Base-by-base conservation (phyloP, 441 rosid genomes). In the Kokia cookei region DNA sequence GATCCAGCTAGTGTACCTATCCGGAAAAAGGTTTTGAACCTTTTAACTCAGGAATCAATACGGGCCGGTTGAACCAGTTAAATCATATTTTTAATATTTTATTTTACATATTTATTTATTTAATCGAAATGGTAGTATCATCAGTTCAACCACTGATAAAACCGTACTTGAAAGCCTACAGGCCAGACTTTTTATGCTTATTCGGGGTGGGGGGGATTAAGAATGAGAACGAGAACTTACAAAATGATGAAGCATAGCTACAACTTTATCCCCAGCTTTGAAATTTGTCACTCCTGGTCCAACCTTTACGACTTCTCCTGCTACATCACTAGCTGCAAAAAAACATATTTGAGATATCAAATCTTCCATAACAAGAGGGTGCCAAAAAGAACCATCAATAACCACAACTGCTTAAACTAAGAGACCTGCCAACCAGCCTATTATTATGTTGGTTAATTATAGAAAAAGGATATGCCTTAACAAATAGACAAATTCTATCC, bases 211-310 rank as follows among this genome's bases (percentile, higher is more conserved):
- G 40, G 5, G 40, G 40, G 40, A 37, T 37, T 37, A 37, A 51
- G 62, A 26, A 57, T 10, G 12, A 40, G 10, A 27, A 40, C 50
- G 35, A 51, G 43, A 60, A 75, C 75, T 69, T 79, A 84, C 86
- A 1, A 53, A 3, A 60, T 29, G 65, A 75, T 66, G 76, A 17
- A 90, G 91, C 47, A 67, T 14, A 27, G 89, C 87, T 2, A 88
- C 90, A 79, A 91, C 96, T 89, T 87, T 89, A 78, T 91, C 92
- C 66, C 98, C 96, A n/a, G 84, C 65, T 75, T 87, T 88, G 80
- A 87, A 90, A n/a, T 85, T 78, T 70, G 83, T 66, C 53, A 90
- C 94, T 70, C 80, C 89, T 29, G 86, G 73, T 63, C 97, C 97
- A 80, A 86, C 84, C 78, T 76, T 83, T 11, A 89, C 27, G n/a